Evolutionary conservation across 306 rosid genomes (phyloP).

Genomic region (Arachis stenosperma): DNA sequence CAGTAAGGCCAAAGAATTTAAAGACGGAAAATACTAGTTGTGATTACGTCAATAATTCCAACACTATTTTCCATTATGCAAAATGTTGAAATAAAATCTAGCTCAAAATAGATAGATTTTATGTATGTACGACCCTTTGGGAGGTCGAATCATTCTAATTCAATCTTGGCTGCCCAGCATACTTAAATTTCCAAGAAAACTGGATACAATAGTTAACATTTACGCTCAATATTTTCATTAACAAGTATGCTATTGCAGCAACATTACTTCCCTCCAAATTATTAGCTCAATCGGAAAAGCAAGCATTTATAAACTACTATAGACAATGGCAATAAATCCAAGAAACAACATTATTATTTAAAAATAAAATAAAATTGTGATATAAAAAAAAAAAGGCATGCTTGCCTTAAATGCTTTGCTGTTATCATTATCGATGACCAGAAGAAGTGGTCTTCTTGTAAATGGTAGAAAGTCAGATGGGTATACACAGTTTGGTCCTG

Average conservation of each 20-base stretch:
- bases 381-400: conserved; percentile 5
- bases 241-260: conserved; percentile 21
- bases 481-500: conserved; percentile 84
- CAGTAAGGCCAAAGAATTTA: conserved; percentile 10
- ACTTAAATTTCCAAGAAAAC: neutral
- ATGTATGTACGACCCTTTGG: neutral
- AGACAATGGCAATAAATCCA: conserved; percentile 27
- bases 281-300: conserved; percentile 1
- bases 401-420: conserved; percentile 93
- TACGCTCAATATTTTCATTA: conserved; percentile 8
- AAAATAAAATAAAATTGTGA: conserved; percentile 21
- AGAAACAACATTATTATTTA: neutral
- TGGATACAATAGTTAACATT: conserved; percentile 8
- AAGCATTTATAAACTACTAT: conserved; percentile 11
- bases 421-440: conserved; percentile 78
- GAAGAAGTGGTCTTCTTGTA: conserved; percentile 89
- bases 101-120: neutral
- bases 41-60: neutral
- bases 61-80: conserved; percentile 15
- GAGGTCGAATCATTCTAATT: neutral
- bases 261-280: conserved; percentile 18
- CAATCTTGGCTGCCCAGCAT: neutral
- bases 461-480: conserved; percentile 87
- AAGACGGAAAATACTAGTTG: conserved; percentile 13
- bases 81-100: neutral